A percentile compares a stretch with the other conserved stretches of the same genome.
Conservation (phyloP, 768 basidiomycete genomes). For the Epithele typhae region DNA sequence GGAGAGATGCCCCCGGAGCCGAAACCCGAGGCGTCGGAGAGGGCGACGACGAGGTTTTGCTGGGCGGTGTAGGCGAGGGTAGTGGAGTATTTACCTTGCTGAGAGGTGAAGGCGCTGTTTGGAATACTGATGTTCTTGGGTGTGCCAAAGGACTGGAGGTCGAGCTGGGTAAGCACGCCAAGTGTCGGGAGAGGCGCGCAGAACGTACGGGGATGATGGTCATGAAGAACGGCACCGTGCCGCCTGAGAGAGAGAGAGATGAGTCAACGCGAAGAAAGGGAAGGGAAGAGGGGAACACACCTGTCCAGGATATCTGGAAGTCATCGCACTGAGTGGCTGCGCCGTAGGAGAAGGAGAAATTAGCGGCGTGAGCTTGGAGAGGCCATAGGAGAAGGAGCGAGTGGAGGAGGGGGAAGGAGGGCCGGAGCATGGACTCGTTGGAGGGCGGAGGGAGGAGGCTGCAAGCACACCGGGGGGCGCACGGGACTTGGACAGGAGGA, state of each 20-base stretch:
- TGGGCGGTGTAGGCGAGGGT: constrained; percentile 39
- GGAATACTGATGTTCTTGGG: constrained; percentile 56
- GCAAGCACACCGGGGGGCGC: neutral
- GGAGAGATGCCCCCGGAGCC: constrained; percentile 40
- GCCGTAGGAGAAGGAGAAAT: constrained; percentile 48
- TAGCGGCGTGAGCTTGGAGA: constrained; percentile 17
- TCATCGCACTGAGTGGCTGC: constrained; percentile 57
- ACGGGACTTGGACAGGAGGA: neutral
- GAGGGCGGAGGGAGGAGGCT: neutral
- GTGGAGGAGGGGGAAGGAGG: constrained; percentile 17
- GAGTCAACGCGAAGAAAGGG: neutral
- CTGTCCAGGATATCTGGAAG: constrained; percentile 58
- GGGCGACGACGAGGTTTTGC: constrained; percentile 47
- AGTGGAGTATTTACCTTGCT: constrained; percentile 46
- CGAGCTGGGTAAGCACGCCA: constrained; percentile 2
- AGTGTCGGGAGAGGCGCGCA: neutral
- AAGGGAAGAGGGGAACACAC: constrained; percentile 37
- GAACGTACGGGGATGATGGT: constrained; percentile 47
- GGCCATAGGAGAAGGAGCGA: constrained; percentile 18
- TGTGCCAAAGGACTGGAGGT: constrained; percentile 44
- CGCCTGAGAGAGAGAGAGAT: constrained; percentile 37
- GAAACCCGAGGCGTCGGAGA: constrained; percentile 73
- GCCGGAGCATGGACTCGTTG: constrained; percentile 16
- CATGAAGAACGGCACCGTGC: constrained; percentile 47
- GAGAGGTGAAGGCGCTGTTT: constrained; percentile 46